Conservation (phyloP, 2,329 filamentous ascomycete species). For the Aureobasidium sp. region DNA sequence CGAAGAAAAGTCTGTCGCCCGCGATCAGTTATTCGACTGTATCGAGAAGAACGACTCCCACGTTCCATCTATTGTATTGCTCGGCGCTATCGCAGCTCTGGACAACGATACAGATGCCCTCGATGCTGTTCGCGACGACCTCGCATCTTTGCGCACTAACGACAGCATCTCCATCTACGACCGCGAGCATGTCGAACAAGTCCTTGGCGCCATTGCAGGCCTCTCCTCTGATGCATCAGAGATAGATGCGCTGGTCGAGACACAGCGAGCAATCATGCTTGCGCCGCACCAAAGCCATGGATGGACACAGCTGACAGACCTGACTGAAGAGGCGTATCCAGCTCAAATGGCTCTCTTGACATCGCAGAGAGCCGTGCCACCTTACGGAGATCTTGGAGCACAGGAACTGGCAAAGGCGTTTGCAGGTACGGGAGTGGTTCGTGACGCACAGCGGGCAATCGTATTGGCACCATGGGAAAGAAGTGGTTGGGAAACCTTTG, state of each 20-base stretch:
- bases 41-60: conserved; percentile 69
- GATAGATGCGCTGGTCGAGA: conserved; percentile 42
- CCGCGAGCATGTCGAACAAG: conserved; percentile 60
- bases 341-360: conserved; percentile 76
- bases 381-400: conserved; percentile 58
- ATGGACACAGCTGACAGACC: conserved; percentile 66
- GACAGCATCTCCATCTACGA: conserved; percentile 56
- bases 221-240: conserved; percentile 35
- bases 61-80: conserved; percentile 67
- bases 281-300: conserved; percentile 70
- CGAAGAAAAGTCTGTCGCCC: conserved; percentile 64
- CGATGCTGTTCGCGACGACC: conserved; percentile 70
- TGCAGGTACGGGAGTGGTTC: conserved; percentile 60
- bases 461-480: conserved; percentile 73
- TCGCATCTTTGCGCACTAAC: conserved; percentile 62
- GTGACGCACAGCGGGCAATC: conserved; percentile 68
- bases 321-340: conserved; percentile 46
- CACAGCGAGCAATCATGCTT: conserved; percentile 69
- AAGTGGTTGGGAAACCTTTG: conserved; percentile 55
- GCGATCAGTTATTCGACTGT: conserved; percentile 70
- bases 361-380: conserved; percentile 66
- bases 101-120: conserved; percentile 72
- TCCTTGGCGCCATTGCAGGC: conserved; percentile 66
- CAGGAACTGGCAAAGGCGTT: conserved; percentile 64
- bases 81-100: conserved; percentile 76